Conservation (phyloP, 805 yeast genomes). For the Nakazawaea sp. region DNA sequence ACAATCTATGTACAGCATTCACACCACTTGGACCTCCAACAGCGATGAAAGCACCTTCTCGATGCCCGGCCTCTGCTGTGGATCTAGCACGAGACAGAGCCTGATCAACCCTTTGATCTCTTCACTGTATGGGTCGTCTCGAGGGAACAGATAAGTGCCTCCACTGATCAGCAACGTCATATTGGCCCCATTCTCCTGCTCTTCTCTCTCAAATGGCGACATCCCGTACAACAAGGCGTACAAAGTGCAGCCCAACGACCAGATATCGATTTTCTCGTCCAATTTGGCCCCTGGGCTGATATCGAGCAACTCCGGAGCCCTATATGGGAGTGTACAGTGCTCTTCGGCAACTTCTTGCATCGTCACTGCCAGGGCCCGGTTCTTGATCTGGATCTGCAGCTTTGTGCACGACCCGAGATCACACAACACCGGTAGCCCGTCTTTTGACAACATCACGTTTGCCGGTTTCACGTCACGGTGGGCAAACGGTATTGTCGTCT, state of each 20-base stretch:
- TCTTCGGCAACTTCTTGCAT: constrained; percentile 78
- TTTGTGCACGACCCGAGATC: constrained; percentile 77
- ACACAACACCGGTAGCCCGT: constrained; percentile 70
- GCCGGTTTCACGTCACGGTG: constrained; percentile 90
- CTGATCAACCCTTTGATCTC: constrained; percentile 50
- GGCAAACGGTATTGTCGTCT: constrained; percentile 62
- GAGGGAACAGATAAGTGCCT: constrained; percentile 58
- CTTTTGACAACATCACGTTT: constrained; percentile 71
- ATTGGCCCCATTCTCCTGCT: constrained; percentile 75
- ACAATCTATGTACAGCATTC: too few species aligned
- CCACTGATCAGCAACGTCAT: constrained; percentile 67
- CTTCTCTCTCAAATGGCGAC: constrained; percentile 86
- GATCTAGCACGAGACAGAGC: constrained; percentile 57
- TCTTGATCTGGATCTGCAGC: constrained; percentile 47
- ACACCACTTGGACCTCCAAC: constrained; percentile 28
- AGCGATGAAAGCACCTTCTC: constrained; percentile 51
- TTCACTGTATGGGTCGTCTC: constrained; percentile 42
- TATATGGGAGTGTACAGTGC: constrained; percentile 77
- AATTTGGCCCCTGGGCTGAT: constrained; percentile 59
- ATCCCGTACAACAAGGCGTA: constrained; percentile 71
- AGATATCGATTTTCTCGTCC: constrained; percentile 74
- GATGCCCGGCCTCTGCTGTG: constrained; percentile 54
- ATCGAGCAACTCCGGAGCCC: constrained; percentile 88
- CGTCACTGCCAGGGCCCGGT: constrained; percentile 65
- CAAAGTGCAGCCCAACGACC: constrained; percentile 86